A percentile compares a stretch with the other conserved stretches of the same genome.
Conservation (phyloP, 495 filamentous ascomycete genomes). For the Emericellopsis terricola region DNA sequence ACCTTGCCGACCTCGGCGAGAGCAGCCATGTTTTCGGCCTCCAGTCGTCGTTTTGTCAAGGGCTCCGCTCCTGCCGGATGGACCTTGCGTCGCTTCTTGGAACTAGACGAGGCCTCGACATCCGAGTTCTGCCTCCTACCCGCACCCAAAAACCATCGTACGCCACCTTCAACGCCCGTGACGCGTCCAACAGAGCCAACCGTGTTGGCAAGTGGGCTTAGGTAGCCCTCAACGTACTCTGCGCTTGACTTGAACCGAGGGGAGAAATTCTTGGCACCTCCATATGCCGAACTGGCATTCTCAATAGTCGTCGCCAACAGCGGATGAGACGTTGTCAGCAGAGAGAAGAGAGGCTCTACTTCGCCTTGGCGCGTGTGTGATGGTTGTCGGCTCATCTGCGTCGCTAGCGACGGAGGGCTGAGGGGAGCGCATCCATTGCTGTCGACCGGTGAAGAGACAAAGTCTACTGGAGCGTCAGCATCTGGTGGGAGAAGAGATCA, state of each 20-base stretch:
- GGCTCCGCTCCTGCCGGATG: constrained; percentile 11
- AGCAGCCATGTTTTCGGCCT: neutral
- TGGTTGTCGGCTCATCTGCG: constrained; percentile 5
- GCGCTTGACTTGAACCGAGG: constrained; percentile 68
- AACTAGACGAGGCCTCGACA: constrained; percentile 26
- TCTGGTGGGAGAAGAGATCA: too few relatives aligned
- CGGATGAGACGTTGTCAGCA: constrained; percentile 66
- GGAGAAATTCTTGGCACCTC: constrained; percentile 68
- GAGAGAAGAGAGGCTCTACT: constrained; percentile 57
- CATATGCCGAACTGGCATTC: constrained; percentile 64
- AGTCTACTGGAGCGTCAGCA: constrained; percentile 25
- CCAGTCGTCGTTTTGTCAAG: constrained; percentile 3
- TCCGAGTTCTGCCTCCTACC: constrained; percentile 3
- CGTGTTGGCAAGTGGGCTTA: constrained; percentile 65
- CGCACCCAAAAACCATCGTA: constrained; percentile 56
- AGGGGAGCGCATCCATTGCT: constrained; percentile 17
- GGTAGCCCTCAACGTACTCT: constrained; percentile 70
- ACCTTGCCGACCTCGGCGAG: neutral
- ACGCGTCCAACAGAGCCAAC: constrained; percentile 63
- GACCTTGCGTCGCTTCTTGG: constrained; percentile 48
- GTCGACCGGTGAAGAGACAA: constrained; percentile 35
- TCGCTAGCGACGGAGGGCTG: too few relatives aligned
- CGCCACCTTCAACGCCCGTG: constrained; percentile 66
- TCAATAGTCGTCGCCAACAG: constrained; percentile 65
- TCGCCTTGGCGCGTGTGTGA: constrained; percentile 11